phyloP scores from a whole-genome alignment of 345 rosid genomes.

The Brassica cretica region DNA sequence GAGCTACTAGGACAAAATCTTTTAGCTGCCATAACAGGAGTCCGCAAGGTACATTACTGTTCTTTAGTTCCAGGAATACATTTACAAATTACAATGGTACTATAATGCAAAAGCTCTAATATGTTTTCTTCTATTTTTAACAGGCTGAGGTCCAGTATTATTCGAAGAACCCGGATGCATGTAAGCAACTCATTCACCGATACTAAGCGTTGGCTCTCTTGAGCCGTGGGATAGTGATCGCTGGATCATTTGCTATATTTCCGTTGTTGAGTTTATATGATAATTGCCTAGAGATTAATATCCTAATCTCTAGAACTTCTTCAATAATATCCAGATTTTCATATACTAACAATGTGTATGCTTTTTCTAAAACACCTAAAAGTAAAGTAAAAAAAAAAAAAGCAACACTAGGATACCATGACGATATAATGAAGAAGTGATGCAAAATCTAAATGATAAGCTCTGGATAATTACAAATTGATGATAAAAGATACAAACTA shows the following conservation, averaged over 20 bases:
- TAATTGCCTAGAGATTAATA: too few relatives aligned
- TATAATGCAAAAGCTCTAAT: constrained; percentile 3
- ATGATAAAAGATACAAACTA: not conserved
- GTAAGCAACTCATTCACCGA: constrained; percentile 81
- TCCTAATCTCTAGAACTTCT: not conserved
- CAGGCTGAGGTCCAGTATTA: constrained; percentile 74
- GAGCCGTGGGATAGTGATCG: not conserved
- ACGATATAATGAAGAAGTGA: not conserved
- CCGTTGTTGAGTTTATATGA: not conserved
- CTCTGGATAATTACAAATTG: constrained; percentile 12
- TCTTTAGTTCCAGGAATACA: not conserved
- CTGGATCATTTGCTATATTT: not conserved
- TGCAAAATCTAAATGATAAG: not conserved
- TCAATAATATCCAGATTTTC: not conserved
- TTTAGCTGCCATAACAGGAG: constrained; percentile 65
- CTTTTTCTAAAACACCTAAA: not conserved
- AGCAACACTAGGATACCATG: not conserved
- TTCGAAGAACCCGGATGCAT: constrained; percentile 56
- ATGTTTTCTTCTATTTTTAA: constrained; percentile 6
- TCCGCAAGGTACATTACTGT: constrained; percentile 67
- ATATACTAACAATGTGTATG: not conserved
- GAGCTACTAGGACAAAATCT: constrained; percentile 74
- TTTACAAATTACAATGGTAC: constrained; percentile 5
- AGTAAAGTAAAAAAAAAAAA: not conserved
- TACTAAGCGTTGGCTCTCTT: constrained; percentile 40